Evolutionary conservation across 2,329 filamentous ascomycete species (phyloP).

Genomic region (Arthrinium phaeospermum): DNA sequence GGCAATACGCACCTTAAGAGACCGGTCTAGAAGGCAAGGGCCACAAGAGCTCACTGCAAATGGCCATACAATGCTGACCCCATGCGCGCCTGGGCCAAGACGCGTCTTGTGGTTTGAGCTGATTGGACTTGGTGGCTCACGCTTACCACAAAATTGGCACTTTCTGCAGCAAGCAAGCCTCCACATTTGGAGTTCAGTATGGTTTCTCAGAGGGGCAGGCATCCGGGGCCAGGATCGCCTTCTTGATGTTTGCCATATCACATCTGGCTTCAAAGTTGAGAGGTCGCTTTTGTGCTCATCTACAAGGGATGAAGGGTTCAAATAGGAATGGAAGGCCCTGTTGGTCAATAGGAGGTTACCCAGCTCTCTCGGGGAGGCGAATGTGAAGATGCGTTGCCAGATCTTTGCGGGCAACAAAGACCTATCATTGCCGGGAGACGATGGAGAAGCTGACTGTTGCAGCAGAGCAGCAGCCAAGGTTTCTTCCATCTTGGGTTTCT

Average conservation of each 20-base stretch:
- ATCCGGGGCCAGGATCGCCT: slow-evolving; percentile 69
- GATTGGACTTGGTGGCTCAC: slow-evolving; percentile 34
- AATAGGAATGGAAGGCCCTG: slow-evolving; percentile 67
- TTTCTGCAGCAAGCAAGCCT: slow-evolving; percentile 64
- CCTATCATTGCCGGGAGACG: slow-evolving; percentile 24
- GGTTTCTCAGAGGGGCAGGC: slow-evolving; percentile 69
- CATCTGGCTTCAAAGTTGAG: slow-evolving; percentile 58
- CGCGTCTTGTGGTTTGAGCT: slow-evolving; percentile 40
- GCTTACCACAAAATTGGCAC: slow-evolving; percentile 72
- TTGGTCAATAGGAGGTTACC: slow-evolving; percentile 71
- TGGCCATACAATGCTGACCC: slow-evolving; percentile 71
- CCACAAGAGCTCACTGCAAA: slow-evolving; percentile 73
- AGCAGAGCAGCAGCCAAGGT: background rate
- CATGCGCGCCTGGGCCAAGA: slow-evolving; percentile 63
- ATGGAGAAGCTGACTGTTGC: slow-evolving; percentile 1
- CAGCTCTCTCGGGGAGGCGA: slow-evolving; percentile 66
- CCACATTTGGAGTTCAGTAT: slow-evolving; percentile 79
- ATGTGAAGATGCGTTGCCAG: slow-evolving; percentile 74
- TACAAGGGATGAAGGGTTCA: slow-evolving; percentile 52
- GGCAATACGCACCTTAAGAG: slow-evolving; percentile 65
- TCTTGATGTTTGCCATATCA: slow-evolving; percentile 74
- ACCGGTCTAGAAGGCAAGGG: slow-evolving; percentile 63
- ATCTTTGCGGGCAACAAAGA: slow-evolving; percentile 57
- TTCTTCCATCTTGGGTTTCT: background rate
- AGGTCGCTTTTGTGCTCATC: background rate